Evolutionary conservation across 1,139 yeast genomes (phyloP).

Genomic region (Zhuliangozyma parablackwelliae): DNA sequence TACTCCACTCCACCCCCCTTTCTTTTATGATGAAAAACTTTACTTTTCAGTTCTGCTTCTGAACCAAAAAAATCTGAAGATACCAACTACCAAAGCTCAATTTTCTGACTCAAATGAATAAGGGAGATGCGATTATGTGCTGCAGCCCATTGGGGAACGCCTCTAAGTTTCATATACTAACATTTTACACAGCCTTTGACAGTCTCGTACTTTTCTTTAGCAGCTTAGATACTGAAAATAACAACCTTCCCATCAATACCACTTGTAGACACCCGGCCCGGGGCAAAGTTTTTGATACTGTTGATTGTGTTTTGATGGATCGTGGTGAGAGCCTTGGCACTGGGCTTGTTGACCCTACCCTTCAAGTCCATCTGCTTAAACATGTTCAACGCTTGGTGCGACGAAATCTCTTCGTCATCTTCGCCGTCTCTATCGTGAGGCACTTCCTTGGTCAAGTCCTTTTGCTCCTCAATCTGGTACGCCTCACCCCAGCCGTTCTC

Average conservation of each 20-base stretch:
- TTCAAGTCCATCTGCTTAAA: slow-evolving; percentile 93
- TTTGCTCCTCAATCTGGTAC: slow-evolving; percentile 56
- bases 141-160: too few relatives aligned
- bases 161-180: too few relatives aligned
- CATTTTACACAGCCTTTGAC: too few relatives aligned
- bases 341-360: slow-evolving; percentile 61
- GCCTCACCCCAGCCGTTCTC: slow-evolving; percentile 65
- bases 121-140: neutral
- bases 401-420: slow-evolving; percentile 58
- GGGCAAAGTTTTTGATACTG: slow-evolving; percentile 62
- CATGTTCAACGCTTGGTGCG: slow-evolving; percentile 87
- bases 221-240: slow-evolving; percentile 36
- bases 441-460: slow-evolving; percentile 39
- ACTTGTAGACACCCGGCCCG: slow-evolving; percentile 36
- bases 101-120: slow-evolving; percentile 9
- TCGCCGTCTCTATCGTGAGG: slow-evolving; percentile 30
- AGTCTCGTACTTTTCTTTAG: neutral
- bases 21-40: slow-evolving; percentile 46
- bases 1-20: slow-evolving; percentile 1
- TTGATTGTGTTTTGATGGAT: slow-evolving; percentile 91
- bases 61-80: slow-evolving; percentile 68
- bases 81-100: slow-evolving; percentile 44
- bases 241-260: slow-evolving; percentile 91
- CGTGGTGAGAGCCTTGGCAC: slow-evolving; percentile 54
- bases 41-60: slow-evolving; percentile 85